phyloP scores from a whole-genome alignment of 257 asterid species.

The Capsicum chinense region DNA sequence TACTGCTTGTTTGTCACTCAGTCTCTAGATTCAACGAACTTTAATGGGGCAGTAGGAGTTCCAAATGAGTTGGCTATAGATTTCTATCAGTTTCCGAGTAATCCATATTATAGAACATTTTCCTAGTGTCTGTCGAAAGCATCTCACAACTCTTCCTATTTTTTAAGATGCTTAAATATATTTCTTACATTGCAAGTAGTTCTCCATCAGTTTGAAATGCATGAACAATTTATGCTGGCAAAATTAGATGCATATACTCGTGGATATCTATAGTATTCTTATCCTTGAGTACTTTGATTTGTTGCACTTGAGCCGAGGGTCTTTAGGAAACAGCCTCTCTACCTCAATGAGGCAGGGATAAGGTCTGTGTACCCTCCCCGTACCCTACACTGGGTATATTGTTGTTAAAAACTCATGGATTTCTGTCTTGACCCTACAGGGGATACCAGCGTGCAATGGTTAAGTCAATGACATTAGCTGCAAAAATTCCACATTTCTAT shows the following conservation, averaged over 20 bases:
- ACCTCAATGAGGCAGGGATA: no score
- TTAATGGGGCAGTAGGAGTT: neutral
- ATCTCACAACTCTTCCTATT: neutral
- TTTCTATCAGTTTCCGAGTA: neutral
- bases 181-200: neutral
- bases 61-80: neutral
- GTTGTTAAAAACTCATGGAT: neutral
- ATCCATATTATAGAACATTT: neutral
- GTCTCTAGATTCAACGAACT: neutral
- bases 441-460: constrained; percentile 98
- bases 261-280: neutral
- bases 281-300: no score
- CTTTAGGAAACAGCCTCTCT: no score
- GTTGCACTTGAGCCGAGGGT: no score
- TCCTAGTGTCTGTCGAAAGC: neutral
- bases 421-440: constrained; percentile 50
- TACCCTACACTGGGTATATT: no score
- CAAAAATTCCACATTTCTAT: constrained; percentile 91
- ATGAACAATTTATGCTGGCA: neutral
- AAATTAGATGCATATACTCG: constrained; percentile 2
- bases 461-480: constrained; percentile 88
- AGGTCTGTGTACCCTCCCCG: no score
- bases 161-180: constrained; percentile 4
- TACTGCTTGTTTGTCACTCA: neutral
- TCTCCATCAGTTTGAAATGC: constrained; percentile 9